phyloP scores from a whole-genome alignment of 371 early-diverging fungal genomes.

The Mortierella sp. region DNA sequence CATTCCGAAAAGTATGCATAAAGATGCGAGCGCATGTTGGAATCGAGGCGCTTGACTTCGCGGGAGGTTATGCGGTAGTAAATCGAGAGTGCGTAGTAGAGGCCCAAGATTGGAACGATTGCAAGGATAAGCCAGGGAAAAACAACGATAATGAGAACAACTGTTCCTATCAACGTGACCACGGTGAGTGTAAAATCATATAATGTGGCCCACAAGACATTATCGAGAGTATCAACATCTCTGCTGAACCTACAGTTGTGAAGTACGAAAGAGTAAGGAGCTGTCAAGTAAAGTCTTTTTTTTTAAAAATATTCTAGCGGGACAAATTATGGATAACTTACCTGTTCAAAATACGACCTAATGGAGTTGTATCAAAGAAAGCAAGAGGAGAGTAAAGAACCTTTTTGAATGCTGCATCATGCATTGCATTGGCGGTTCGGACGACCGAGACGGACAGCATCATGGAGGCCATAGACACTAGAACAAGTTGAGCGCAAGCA shows the following conservation, averaged over 20 bases:
- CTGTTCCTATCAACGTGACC: conserved; percentile 72
- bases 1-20: conserved; percentile 89
- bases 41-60: conserved; percentile 88
- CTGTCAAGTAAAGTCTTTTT: neutral
- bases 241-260: conserved; percentile 66
- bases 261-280: neutral
- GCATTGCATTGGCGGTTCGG: conserved; percentile 36
- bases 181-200: conserved; percentile 75
- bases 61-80: conserved; percentile 73
- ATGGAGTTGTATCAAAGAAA: conserved; percentile 89
- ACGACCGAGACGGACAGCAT: conserved; percentile 41
- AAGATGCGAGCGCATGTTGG: conserved; percentile 83
- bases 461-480: conserved; percentile 38
- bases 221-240: conserved; percentile 89
- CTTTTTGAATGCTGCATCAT: conserved; percentile 54
- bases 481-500: conserved; percentile 36
- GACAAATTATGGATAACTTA: conserved; percentile 33
- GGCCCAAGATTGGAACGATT: conserved; percentile 25
- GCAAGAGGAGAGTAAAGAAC: conserved; percentile 79
- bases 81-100: conserved; percentile 35
- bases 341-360: conserved; percentile 90
- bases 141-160: conserved; percentile 72
- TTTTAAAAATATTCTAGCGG: neutral
- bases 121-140: conserved; percentile 71
- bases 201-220: conserved; percentile 75